phyloP scores from a whole-genome alignment of 2,329 filamentous ascomycete genomes.

The Emmonsia crescens region DNA sequence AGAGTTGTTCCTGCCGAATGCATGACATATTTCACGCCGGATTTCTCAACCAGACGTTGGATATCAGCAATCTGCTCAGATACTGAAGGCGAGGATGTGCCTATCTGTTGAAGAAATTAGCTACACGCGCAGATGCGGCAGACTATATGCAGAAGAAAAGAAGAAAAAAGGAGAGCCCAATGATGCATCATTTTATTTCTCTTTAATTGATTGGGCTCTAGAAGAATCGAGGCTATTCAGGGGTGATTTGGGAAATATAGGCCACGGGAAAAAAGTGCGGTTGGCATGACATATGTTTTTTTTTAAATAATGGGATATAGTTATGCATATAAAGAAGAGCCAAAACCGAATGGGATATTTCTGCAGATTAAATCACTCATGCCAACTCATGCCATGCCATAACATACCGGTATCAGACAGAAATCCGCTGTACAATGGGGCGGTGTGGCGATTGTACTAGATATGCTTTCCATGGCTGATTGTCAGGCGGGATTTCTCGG shows the following conservation, averaged over 20 bases:
- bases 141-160: not conserved
- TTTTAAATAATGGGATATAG: not conserved
- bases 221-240: not conserved
- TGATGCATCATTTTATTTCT: not conserved
- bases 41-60: conserved; percentile 70
- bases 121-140: not conserved
- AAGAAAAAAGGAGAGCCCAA: not conserved
- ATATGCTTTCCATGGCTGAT: conserved; percentile 1
- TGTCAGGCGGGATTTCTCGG: not conserved
- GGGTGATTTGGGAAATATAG: not conserved
- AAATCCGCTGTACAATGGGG: conserved; percentile 76
- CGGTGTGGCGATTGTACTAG: conserved; percentile 45
- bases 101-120: conserved; percentile 46
- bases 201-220: not conserved
- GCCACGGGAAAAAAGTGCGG: not conserved
- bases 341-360: not conserved
- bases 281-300: not conserved
- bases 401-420: conserved; percentile 68
- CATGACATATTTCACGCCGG: conserved; percentile 74
- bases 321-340: not conserved
- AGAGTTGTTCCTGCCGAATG: conserved; percentile 90
- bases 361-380: not conserved
- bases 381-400: not conserved
- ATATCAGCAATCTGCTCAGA: conserved; percentile 79
- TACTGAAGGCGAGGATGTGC: conserved; percentile 65